Percentiles rank a stretch among this genome's conserved stretches.
phyloP scores from a whole-genome alignment of 2,329 filamentous ascomycete genomes.

The Fusarium vanettenii region DNA sequence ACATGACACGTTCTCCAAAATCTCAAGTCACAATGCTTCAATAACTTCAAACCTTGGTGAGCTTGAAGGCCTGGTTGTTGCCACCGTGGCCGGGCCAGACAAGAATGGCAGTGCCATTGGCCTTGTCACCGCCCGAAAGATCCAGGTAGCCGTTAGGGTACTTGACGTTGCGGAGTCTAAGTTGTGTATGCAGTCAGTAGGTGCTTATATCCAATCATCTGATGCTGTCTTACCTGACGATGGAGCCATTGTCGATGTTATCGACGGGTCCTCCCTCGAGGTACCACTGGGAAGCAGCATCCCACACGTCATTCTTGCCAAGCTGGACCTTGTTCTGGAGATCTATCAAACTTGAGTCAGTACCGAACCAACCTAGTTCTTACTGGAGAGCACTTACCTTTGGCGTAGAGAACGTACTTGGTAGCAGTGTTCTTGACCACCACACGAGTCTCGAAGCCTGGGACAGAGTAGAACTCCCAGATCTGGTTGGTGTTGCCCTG shows the following conservation, averaged over 20 bases:
- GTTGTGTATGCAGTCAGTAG: background rate
- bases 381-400: background rate
- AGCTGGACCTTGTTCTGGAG: background rate
- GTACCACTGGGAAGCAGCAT: slow-evolving; percentile 6
- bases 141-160: background rate
- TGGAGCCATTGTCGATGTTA: background rate
- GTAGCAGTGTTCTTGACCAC: slow-evolving; percentile 1
- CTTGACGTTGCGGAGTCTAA: background rate
- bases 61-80: background rate
- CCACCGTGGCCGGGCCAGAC: background rate
- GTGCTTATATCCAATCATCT: background rate
- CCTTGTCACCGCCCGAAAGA: background rate
- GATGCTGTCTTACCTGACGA: background rate
- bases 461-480: slow-evolving; percentile 2
- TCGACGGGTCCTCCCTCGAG: background rate
- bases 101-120: background rate
- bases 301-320: background rate
- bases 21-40: background rate
- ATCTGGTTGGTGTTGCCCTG: background rate
- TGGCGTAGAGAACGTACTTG: background rate
- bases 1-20: no score
- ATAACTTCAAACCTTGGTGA: background rate
- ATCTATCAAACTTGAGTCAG: background rate
- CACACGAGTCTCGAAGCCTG: slow-evolving; percentile 1
- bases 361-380: no score